Evolutionary conservation across 257 asterid genomes (phyloP), one percentile per base, ranked within the genome.

Genomic region (Craterostigma plantagineum): DNA sequence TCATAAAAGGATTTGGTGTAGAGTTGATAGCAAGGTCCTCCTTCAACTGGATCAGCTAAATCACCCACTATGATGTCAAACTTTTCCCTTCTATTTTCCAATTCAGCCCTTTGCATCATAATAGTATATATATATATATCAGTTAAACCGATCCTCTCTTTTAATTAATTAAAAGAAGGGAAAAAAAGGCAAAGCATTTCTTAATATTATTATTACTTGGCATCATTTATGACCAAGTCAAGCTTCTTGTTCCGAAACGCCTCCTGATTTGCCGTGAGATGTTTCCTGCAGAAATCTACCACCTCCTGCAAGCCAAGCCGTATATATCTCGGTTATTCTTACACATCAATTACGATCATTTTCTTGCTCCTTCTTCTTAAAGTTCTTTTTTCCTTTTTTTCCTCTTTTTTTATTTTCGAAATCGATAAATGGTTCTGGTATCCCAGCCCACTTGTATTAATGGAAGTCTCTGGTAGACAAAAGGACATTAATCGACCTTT

Each of bases 1-100:
- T 81, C 56, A 33, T 86, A 86, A 71, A 86, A 86, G 34, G 85
- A 69, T 36, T 81, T 81, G 4, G 97, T 86, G 23, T 86, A 86
- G 10, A 86, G 82, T 46, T 86, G 97, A 52, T 86, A 76, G 43
- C 97, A 86, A 23, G 97, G 97, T 15, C 97, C 97, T 55, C 97
- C 97, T 70, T 81, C 85, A 38, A 86, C 95, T 58, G 97, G 97
- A 65, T 86, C 97, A 0, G 97, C 97, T 46, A 86, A 70, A 57
- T 86, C 97, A 49, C 97, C 97, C 49, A 86, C 93, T 38, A 86
- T 81, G 0, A 87, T 51, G 14, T 87, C 97, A 45, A 65, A 87
- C 43, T 76, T 81, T 44, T 87, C 95, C 30, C 73, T 52, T 51
- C 95, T 78, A 1, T 43, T 46, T 63, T 87, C 90, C 71, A 87